A percentile compares a stretch with the other conserved stretches of the same genome.
phyloP scores from a whole-genome alignment of 2,329 filamentous ascomycete genomes.

The Claviceps arundinis region DNA sequence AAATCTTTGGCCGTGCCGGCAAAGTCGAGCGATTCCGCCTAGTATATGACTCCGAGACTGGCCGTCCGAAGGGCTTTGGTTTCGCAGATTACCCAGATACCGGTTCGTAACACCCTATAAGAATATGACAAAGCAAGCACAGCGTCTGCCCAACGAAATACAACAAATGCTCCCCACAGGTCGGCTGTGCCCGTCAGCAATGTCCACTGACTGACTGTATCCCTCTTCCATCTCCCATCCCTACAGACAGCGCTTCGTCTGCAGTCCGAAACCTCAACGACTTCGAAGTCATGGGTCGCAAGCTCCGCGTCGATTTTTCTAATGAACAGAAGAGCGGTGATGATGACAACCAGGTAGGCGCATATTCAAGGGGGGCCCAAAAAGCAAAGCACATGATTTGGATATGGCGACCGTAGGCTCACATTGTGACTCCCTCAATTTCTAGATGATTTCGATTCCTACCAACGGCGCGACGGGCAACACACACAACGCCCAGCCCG shows the following conservation, averaged over 20 bases:
- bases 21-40: conserved; percentile 85
- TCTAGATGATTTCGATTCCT: conserved; percentile 11
- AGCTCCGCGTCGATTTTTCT: conserved; percentile 88
- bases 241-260: conserved; percentile 63
- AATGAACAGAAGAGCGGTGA: conserved; percentile 75
- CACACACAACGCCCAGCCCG: conserved; percentile 23
- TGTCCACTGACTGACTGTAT: conserved; percentile 8
- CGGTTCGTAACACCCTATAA: conserved; percentile 35
- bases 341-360: conserved; percentile 22
- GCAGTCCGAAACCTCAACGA: conserved; percentile 94
- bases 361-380: neutral
- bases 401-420: neutral
- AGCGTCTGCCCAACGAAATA: neutral
- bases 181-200: no score
- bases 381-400: neutral
- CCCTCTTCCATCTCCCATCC: neutral
- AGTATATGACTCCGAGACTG: conserved; percentile 91
- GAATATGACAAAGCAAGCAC: neutral
- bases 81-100: conserved; percentile 93
- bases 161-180: no score
- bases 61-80: conserved; percentile 88
- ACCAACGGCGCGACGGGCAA: conserved; percentile 21
- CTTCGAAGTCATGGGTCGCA: conserved; percentile 87
- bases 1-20: conserved; percentile 83
- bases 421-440: neutral